Conservation (phyloP, 768 basidiomycete genomes). For the Brasilioporus rufonigricans region DNA sequence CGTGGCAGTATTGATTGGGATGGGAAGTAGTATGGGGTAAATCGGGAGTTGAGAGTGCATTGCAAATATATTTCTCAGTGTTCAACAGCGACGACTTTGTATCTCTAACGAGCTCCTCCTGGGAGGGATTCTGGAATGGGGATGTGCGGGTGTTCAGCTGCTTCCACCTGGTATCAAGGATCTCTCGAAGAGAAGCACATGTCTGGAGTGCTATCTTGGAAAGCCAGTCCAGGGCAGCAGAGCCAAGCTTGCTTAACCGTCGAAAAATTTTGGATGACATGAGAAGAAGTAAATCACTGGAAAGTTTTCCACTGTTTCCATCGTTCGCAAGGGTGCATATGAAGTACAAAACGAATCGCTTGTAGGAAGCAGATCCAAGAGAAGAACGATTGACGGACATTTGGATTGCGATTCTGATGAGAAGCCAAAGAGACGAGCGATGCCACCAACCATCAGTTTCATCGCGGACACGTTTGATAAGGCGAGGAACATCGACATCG, state of each 20-base stretch:
- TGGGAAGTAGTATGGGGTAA: background rate
- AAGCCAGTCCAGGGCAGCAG: background rate
- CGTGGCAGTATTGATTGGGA: background rate
- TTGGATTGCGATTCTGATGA: no score
- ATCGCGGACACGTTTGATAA: background rate
- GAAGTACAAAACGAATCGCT: background rate
- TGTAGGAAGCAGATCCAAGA: background rate
- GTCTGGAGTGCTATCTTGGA: background rate
- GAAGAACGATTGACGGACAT: background rate
- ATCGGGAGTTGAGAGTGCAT: background rate
- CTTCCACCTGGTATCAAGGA: constrained; percentile 35
- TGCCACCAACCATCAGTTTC: no score
- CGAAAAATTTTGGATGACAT: background rate
- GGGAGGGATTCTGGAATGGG: background rate
- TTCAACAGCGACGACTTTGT: constrained; percentile 31
- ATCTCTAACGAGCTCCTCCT: constrained; percentile 16
- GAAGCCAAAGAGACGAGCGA: no score
- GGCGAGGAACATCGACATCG: background rate
- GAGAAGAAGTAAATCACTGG: background rate
- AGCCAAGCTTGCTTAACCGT: background rate
- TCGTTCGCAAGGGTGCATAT: background rate
- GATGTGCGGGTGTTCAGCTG: constrained; percentile 21
- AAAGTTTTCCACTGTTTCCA: background rate
- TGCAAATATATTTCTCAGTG: no score
- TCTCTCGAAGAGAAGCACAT: background rate